phyloP scores from a whole-genome alignment of 345 rosid species.

The Lepidium africanum region DNA sequence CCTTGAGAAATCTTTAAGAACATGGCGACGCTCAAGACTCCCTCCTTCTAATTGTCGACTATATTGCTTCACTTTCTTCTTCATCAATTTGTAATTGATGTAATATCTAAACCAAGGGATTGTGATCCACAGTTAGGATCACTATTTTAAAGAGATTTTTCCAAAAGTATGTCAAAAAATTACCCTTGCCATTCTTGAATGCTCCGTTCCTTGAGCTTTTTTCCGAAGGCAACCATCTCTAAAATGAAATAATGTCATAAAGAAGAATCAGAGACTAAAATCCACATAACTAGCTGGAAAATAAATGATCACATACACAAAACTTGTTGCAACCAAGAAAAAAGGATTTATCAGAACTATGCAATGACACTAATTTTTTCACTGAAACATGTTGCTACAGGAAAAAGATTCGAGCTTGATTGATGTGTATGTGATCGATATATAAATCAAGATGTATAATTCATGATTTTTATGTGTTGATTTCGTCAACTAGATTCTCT shows the following conservation, averaged over 20 bases:
- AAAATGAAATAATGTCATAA: background rate
- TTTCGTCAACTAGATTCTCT: background rate
- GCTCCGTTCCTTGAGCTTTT: slow-evolving; percentile 26
- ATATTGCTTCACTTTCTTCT: slow-evolving; percentile 83
- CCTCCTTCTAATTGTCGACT: slow-evolving; percentile 68
- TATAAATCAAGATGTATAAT: background rate
- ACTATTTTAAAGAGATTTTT: background rate
- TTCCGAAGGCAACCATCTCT: slow-evolving; percentile 34
- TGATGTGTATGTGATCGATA: background rate
- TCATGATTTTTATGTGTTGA: background rate
- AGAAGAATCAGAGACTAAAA: background rate
- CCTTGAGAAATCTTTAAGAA: slow-evolving; percentile 95
- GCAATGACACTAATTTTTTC: background rate
- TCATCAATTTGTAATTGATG: slow-evolving; percentile 92
- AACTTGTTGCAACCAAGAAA: background rate
- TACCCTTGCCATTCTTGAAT: slow-evolving; percentile 84
- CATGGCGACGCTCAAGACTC: slow-evolving; percentile 61
- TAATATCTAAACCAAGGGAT: slow-evolving; percentile 46
- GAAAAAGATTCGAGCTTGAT: background rate
- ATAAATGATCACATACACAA: background rate
- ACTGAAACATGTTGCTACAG: background rate
- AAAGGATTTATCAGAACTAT: background rate
- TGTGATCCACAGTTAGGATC: background rate
- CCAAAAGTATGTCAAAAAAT: background rate
- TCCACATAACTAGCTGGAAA: background rate